A percentile compares a stretch with the other conserved stretches of the same genome.
These are phyloP conservation scores for Protomyces arabidopsidicola DNA, from an alignment of 1,139 yeast genomes.

Conservation along the genomic window DNA sequence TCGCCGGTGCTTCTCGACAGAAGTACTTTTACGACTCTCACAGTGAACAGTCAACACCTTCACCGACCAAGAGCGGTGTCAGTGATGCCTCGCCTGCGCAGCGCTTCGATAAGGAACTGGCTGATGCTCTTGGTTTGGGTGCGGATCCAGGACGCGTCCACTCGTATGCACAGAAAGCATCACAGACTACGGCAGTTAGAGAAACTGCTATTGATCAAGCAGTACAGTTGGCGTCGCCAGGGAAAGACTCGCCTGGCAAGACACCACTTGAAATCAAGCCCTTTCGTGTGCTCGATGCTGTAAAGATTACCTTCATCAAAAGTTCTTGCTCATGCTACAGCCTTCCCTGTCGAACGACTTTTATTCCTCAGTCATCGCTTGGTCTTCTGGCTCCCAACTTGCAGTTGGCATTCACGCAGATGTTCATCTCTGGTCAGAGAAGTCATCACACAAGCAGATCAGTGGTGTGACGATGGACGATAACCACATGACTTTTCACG, in stretches of 20 bases:
- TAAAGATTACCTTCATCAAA: neutral
- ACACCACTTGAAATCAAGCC: conserved; percentile 17
- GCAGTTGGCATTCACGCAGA: conserved; percentile 65
- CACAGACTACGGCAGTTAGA: neutral
- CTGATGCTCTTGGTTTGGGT: neutral
- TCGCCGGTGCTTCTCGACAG: neutral
- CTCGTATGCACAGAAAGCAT: neutral
- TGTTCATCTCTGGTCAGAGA: conserved; percentile 61
- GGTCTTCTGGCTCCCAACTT: conserved; percentile 53
- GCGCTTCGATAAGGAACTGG: neutral
- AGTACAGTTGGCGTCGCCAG: neutral
- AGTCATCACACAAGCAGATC: conserved; percentile 35
- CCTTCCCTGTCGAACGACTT: conserved; percentile 75
- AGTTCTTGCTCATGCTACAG: neutral
- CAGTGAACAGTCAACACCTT: neutral
- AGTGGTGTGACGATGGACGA: conserved; percentile 31
- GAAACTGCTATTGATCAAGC: neutral
- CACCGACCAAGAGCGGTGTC: neutral
- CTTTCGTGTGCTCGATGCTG: conserved; percentile 56
- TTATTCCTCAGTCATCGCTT: conserved; percentile 70
- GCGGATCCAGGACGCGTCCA: neutral
- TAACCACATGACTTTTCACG: neutral
- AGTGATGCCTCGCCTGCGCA: neutral
- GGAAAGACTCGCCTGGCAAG: too few relatives aligned
- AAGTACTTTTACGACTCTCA: neutral